Evolutionary conservation across 257 asterid genomes (phyloP).

Genomic region (Nicotiana obtusifolia): DNA sequence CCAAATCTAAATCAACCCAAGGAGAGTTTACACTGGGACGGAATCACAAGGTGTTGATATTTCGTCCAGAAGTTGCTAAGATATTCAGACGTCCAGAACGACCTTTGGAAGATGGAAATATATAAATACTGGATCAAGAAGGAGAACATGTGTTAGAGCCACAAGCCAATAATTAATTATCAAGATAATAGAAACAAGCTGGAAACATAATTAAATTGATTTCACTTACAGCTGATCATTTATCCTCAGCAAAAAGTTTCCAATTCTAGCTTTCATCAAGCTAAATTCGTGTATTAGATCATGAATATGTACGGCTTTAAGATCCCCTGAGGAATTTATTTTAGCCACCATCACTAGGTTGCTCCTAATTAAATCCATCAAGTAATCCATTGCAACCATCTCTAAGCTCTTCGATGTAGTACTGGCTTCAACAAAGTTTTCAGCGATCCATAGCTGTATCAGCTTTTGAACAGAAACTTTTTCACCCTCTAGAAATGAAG

Average conservation of each 20-base stretch:
- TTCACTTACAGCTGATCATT: too few relatives aligned
- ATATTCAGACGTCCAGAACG: too few relatives aligned
- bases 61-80: too few relatives aligned
- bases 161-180: too few relatives aligned
- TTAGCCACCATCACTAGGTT: not conserved
- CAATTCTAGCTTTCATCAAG: too few relatives aligned
- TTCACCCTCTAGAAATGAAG: not conserved
- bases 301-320: not conserved
- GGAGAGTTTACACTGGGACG: not conserved
- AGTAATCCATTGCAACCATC: not conserved
- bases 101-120: too few relatives aligned
- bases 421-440: not conserved
- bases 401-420: not conserved
- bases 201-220: too few relatives aligned
- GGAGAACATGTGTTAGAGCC: too few relatives aligned
- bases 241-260: too few relatives aligned
- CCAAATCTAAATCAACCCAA: not conserved
- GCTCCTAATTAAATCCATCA: not conserved
- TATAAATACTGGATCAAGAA: too few relatives aligned
- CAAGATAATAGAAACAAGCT: too few relatives aligned
- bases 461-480: not conserved
- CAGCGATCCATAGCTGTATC: not conserved
- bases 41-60: too few relatives aligned
- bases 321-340: not conserved
- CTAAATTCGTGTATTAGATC: not conserved